Percentiles rank a stretch among this genome's conserved stretches.
Conservation (phyloP, 768 basidiomycete species). For the Auricularia heimuer region DNA sequence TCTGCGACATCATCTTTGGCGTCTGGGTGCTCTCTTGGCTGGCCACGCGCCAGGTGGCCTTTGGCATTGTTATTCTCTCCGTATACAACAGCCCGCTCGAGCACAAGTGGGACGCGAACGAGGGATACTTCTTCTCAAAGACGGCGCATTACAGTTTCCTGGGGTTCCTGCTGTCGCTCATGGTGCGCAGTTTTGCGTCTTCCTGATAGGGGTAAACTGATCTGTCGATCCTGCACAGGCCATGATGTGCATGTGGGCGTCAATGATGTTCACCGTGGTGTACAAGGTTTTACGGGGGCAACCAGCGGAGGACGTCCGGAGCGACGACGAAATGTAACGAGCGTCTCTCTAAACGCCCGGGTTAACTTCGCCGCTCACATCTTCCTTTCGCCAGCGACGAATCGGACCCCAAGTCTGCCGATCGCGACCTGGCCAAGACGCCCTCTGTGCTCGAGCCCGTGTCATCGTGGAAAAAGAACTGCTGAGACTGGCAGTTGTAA, state of each 20-base stretch:
- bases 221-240: constrained; percentile 29
- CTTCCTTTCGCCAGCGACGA: neutral
- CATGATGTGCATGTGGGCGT: constrained; percentile 78
- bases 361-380: constrained; percentile 1
- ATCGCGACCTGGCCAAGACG: neutral
- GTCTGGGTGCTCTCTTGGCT: constrained; percentile 87
- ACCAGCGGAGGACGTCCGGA: constrained; percentile 75
- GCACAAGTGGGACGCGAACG: constrained; percentile 48
- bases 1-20: constrained; percentile 69
- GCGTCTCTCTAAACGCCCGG: neutral
- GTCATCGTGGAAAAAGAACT: neutral
- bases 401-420: neutral
- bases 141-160: constrained; percentile 21
- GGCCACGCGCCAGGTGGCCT: constrained; percentile 78
- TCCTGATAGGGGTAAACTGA: constrained; percentile 10
- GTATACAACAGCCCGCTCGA: constrained; percentile 45
- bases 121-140: constrained; percentile 46
- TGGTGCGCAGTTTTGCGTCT: constrained; percentile 10
- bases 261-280: constrained; percentile 76
- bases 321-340: constrained; percentile 68
- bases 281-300: constrained; percentile 65
- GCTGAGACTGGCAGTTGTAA: neutral
- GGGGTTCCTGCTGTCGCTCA: constrained; percentile 33
- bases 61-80: constrained; percentile 60
- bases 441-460: neutral